Evolutionary conservation across 345 rosid species (phyloP), one percentile per base, ranked within the genome.

Genomic region (Eucalyptus erythrocorys): DNA sequence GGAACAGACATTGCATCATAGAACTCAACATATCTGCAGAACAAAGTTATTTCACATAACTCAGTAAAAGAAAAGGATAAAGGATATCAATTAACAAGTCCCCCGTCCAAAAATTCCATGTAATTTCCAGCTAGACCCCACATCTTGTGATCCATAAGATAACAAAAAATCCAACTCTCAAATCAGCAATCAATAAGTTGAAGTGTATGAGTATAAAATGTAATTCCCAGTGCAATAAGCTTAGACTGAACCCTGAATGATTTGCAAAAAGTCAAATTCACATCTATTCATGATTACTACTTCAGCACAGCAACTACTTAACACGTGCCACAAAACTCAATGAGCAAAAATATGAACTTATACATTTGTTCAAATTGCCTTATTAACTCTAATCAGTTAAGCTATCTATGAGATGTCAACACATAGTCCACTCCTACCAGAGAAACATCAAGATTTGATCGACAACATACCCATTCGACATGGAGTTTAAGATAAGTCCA

Each of bases 1-100:
- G 99, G 99, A 53, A 98, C 99, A 42, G 99, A 96, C 99, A 98
- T 98, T 55, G 93, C 96, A 94, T 98, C 99, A 94, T 95, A 97
- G 88, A 98, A 98, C 91, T 98, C 99, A 86, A 98, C 92, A 87
- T 97, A 98, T 92, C 99, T 97, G 91, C 89, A 91, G n/a, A 61
- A 87, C 32, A 27, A 66, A 51, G 71, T 82, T 43, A 88, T 79
- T 82, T 51, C 45, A 5, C 88, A 59, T 48, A n/a, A 47, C 87
- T 51, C 42, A 55, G 55, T 61, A 86, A 55, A 9, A 86, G 19
- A 61, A 49, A 37, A 34, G 10, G 57, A 51, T 51, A 76, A 76
- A 76, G 82, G 27, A 37, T 5, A 76, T 37, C 47, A 37, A 37
- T 76, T 76, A 76, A 76, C 27, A 22, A 37, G 45, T 76, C 82